These are phyloP conservation scores for Neophaeococcomyces mojaviensis DNA, from an alignment of 2,329 filamentous ascomycete genomes.

Conservation along the genomic window DNA sequence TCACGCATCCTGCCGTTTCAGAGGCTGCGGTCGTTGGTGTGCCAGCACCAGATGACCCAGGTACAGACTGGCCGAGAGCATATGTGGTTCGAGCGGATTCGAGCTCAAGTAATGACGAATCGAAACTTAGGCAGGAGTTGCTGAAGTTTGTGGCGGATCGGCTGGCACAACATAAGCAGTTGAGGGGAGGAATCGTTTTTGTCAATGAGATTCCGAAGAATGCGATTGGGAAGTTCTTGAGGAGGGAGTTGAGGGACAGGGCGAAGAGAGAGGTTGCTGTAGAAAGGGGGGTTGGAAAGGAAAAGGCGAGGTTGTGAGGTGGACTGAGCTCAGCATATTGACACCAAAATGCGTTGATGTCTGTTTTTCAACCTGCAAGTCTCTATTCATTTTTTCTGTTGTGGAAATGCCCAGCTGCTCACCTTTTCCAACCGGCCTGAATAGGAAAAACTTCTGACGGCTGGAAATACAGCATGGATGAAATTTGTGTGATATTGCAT, in stretches of 20 bases:
- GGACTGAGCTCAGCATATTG: neutral
- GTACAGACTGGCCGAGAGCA: conserved; percentile 37
- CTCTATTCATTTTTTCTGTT: too few relatives aligned
- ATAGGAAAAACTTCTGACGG: too few relatives aligned
- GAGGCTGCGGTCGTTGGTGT: conserved; percentile 43
- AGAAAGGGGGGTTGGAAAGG: conserved; percentile 1
- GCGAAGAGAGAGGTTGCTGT: conserved; percentile 18
- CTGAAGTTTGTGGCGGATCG: conserved; percentile 18
- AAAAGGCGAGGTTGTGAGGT: conserved; percentile 2
- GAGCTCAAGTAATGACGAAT: neutral
- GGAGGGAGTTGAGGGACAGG: conserved; percentile 19
- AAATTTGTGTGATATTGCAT: too few relatives aligned
- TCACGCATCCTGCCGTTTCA: conserved; percentile 33
- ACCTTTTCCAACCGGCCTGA: too few relatives aligned
- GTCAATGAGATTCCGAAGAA: conserved; percentile 21
- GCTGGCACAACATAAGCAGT: conserved; percentile 20
- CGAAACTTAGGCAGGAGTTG: conserved; percentile 12
- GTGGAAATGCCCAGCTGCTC: too few relatives aligned
- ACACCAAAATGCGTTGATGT: neutral
- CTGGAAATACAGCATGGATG: too few relatives aligned
- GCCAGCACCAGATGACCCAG: conserved; percentile 23
- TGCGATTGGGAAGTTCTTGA: conserved; percentile 20
- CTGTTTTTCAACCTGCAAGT: too few relatives aligned
- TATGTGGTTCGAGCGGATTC: conserved; percentile 30
- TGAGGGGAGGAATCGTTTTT: conserved; percentile 21